These are phyloP conservation scores for Metschnikowia borealis DNA, from an alignment of 805 yeast species.

Conservation along the genomic window DNA sequence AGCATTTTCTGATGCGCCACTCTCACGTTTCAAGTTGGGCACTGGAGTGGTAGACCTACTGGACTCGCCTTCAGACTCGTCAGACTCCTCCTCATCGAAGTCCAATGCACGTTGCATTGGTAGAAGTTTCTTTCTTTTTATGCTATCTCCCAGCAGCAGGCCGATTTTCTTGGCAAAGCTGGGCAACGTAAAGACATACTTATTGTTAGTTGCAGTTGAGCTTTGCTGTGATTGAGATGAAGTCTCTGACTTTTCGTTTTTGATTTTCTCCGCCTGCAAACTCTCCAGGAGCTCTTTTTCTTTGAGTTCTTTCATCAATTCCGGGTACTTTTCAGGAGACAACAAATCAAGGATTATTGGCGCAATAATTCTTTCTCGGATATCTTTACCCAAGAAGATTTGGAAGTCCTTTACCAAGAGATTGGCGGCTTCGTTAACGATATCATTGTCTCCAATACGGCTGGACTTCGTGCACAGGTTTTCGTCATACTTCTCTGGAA, in stretches of 20 bases:
- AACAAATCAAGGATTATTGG: conserved; percentile 62
- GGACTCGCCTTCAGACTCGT: conserved; percentile 31
- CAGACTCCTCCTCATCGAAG: conserved; percentile 36
- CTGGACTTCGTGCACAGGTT: conserved; percentile 14
- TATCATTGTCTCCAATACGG: conserved; percentile 22
- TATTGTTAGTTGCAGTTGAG: conserved; percentile 4
- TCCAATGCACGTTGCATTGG: conserved; percentile 57
- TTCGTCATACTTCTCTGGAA: conserved; percentile 41
- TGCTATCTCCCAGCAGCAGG: conserved; percentile 25
- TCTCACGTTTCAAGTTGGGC: conserved; percentile 27
- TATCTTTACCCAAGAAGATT: conserved; percentile 60
- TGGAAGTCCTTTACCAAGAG: conserved; percentile 61
- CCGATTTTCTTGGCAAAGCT: conserved; percentile 32
- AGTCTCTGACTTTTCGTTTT: conserved; percentile 5
- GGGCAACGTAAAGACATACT: conserved; percentile 24
- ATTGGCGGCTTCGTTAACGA: conserved; percentile 56
- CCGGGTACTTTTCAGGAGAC: conserved; percentile 57
- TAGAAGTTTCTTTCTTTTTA: conserved; percentile 25
- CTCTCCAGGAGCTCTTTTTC: conserved; percentile 19
- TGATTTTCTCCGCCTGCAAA: conserved; percentile 13
- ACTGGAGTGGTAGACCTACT: conserved; percentile 37
- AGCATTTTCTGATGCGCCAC: conserved; percentile 18
- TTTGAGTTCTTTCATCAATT: conserved; percentile 34
- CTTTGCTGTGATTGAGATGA: not conserved
- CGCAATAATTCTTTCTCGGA: conserved; percentile 67